A percentile compares a stretch with the other conserved stretches of the same genome.
Conservation (phyloP, 2,329 filamentous ascomycete species). For the Nemania sp. region DNA sequence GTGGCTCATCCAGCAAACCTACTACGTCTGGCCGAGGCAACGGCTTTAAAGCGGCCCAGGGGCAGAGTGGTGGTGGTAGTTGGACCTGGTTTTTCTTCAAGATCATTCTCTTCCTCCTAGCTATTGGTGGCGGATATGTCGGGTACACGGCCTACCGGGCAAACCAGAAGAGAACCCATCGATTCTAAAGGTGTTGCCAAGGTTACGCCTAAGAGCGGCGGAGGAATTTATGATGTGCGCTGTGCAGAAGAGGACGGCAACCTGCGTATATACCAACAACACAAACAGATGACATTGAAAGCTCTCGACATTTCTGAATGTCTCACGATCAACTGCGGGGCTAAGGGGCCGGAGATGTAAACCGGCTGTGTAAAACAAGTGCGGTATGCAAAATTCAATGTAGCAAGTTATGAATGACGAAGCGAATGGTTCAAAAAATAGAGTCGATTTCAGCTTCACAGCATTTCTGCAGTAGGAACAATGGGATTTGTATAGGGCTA, state of each 20-base stretch:
- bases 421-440: constrained; percentile 2
- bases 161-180: constrained; percentile 69
- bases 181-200: constrained; percentile 58
- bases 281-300: constrained; percentile 37
- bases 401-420: constrained; percentile 42
- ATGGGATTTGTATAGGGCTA: background rate
- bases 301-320: constrained; percentile 36
- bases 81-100: constrained; percentile 80
- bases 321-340: constrained; percentile 37
- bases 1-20: constrained; percentile 60
- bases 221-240: constrained; percentile 23
- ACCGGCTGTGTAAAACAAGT: constrained; percentile 48
- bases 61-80: constrained; percentile 62
- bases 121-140: constrained; percentile 80
- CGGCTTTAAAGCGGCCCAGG: constrained; percentile 44
- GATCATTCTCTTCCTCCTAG: constrained; percentile 78
- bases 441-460: background rate
- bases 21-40: constrained; percentile 55
- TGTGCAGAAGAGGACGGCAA: constrained; percentile 24
- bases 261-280: constrained; percentile 45
- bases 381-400: constrained; percentile 42
- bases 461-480: background rate
- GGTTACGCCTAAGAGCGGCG: constrained; percentile 7
- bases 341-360: constrained; percentile 43
- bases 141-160: constrained; percentile 87